Percentiles rank a stretch among this genome's conserved stretches.
phyloP scores from a whole-genome alignment of 305 asterid species.

The Coffea humblotiana region DNA sequence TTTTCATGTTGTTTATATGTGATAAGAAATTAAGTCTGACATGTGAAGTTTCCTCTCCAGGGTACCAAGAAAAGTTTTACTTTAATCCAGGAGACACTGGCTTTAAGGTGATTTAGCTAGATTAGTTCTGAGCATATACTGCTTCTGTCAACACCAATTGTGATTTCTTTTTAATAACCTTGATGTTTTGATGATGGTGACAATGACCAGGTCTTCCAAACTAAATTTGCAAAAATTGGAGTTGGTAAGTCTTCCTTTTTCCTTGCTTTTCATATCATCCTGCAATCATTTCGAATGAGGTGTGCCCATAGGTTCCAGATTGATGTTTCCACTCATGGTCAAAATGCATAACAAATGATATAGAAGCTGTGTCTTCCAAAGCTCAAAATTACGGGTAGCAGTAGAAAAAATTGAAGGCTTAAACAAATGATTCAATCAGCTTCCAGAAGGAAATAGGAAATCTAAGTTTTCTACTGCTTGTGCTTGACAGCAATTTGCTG shows the following conservation, averaged over 20 bases:
- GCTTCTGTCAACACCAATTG: slow-evolving; percentile 10
- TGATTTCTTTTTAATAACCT: slow-evolving; percentile 11
- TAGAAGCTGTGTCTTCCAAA: neutral
- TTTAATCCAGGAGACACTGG: slow-evolving; percentile 99
- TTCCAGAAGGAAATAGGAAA: slow-evolving; percentile 1
- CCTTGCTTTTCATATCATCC: slow-evolving; percentile 6
- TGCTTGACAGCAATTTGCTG: slow-evolving; percentile 74
- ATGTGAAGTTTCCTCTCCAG: slow-evolving; percentile 38
- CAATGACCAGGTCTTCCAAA: slow-evolving; percentile 72
- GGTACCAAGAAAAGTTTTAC: slow-evolving; percentile 97
- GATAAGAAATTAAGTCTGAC: neutral
- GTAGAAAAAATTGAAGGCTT: neutral
- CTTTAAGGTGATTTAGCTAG: slow-evolving; percentile 64
- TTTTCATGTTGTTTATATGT: slow-evolving; percentile 17
- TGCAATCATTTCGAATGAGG: neutral
- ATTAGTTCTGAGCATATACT: neutral
- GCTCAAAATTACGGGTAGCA: neutral
- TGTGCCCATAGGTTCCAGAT: neutral
- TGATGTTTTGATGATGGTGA: slow-evolving; percentile 27
- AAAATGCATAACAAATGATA: neutral
- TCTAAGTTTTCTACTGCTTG: slow-evolving; percentile 10
- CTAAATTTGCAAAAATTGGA: slow-evolving; percentile 92
- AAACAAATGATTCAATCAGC: neutral
- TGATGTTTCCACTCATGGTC: neutral
- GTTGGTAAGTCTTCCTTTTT: slow-evolving; percentile 59